These are phyloP conservation scores for Suillus ampliporus DNA, from an alignment of 768 basidiomycete species.

Conservation along the genomic window DNA sequence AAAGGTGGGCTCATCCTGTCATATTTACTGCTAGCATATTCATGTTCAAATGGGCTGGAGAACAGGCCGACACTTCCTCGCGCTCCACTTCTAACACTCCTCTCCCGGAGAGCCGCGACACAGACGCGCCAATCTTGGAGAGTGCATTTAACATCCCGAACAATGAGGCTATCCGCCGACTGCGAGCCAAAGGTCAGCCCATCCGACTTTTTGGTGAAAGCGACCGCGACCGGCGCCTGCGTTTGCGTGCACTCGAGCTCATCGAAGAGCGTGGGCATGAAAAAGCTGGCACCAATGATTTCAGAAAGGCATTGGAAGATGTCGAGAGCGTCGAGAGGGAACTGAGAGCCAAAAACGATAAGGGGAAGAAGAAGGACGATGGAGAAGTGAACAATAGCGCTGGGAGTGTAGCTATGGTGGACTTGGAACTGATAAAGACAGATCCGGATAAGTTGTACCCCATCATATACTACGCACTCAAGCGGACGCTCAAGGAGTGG, in stretches of 20 bases:
- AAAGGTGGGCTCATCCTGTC: slow-evolving; percentile 49
- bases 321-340: slow-evolving; percentile 81
- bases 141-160: slow-evolving; percentile 86
- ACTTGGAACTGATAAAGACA: slow-evolving; percentile 81
- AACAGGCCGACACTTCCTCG: slow-evolving; percentile 46
- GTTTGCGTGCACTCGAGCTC: slow-evolving; percentile 91
- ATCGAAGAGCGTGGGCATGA: slow-evolving; percentile 90
- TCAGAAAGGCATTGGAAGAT: slow-evolving; percentile 87
- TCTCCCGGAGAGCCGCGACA: slow-evolving; percentile 36
- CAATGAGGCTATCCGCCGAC: slow-evolving; percentile 87
- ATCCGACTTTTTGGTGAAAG: slow-evolving; percentile 94
- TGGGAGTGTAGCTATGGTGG: slow-evolving; percentile 57
- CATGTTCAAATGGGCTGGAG: slow-evolving; percentile 48
- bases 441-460: slow-evolving; percentile 97
- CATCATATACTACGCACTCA: slow-evolving; percentile 94
- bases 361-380: slow-evolving; percentile 70
- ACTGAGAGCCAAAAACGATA: slow-evolving; percentile 58
- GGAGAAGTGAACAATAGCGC: slow-evolving; percentile 51
- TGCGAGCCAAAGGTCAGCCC: slow-evolving; percentile 92
- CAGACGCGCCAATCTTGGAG: slow-evolving; percentile 45
- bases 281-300: slow-evolving; percentile 90
- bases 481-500: slow-evolving; percentile 95
- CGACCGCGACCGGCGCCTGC: slow-evolving; percentile 90
- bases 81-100: slow-evolving; percentile 49
- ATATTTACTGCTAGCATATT: slow-evolving; percentile 11